Conservation (phyloP, 768 basidiomycete species). For the Auriscalpium vulgare region DNA sequence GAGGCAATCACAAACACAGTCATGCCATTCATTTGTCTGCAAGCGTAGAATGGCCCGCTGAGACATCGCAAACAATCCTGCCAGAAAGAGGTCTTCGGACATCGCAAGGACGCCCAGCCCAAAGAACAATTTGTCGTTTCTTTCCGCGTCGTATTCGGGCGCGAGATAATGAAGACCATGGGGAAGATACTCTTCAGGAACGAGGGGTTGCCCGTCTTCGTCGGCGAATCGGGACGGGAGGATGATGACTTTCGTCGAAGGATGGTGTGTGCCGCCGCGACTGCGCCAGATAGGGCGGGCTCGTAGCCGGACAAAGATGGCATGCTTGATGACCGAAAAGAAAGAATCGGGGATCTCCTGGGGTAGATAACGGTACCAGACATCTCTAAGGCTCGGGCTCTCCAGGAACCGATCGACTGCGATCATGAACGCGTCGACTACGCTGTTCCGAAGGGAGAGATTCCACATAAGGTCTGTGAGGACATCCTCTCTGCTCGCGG, state of each 20-base stretch:
- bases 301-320: constrained; percentile 3
- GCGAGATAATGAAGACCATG: constrained; percentile 2
- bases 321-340: constrained; percentile 12
- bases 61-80: constrained; percentile 3
- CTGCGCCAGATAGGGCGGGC: constrained; percentile 11
- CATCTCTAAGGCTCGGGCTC: constrained; percentile 11
- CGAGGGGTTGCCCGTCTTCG: constrained; percentile 1
- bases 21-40: constrained; percentile 6
- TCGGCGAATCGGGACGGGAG: not conserved
- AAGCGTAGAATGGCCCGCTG: not conserved
- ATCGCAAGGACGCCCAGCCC: constrained; percentile 11
- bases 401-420: constrained; percentile 16
- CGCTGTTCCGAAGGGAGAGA: constrained; percentile 10
- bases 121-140: not conserved
- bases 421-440: constrained; percentile 15
- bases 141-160: constrained; percentile 1
- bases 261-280: constrained; percentile 5
- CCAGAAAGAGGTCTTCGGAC: constrained; percentile 5
- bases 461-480: constrained; percentile 20
- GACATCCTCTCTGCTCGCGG: constrained; percentile 22
- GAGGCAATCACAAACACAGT: not conserved
- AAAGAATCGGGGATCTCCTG: constrained; percentile 9
- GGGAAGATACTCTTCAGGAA: constrained; percentile 3
- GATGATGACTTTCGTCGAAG: constrained; percentile 7
- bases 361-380: constrained; percentile 22